Base-by-base conservation (phyloP, 208 protist genomes). In the Strigomonas culicis region DNA sequence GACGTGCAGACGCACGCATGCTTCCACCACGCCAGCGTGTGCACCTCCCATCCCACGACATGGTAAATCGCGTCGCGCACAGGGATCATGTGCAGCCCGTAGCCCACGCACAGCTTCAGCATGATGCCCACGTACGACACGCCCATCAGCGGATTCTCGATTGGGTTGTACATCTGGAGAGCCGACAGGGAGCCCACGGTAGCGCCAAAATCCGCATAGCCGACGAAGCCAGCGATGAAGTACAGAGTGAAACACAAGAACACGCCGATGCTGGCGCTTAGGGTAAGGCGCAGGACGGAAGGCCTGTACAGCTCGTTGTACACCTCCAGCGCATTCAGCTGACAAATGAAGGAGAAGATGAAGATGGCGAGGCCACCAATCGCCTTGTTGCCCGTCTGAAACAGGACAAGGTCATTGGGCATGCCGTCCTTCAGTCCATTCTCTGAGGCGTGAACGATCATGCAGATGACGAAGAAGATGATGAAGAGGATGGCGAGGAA, bases 21-120 rank as follows among this genome's bases (percentile, higher is more conserved):
- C 59, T 80, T 70, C 72, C 76, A 83, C 71, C 72, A 92, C 58
- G 68, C 31, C 32, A 92, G 32, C 0, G 31, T 74, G 19, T 77
- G 41, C 13, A 82, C 74, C 41, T 87, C 71, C 4, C 72, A 63
- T 30, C 59, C 47, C 24, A 77, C 19, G 47, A 84, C 57, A 58
- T 93, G 74, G 63, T 89, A 90, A 11, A 88, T 47, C 4, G 83
- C 76, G 24, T 93, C 73, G 28, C 86, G 80, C 36, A 72, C 77
- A 0, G 83, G 83, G 58, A 86, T 79, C 71, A 84, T 80, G 71
- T 84, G 73, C 43, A 93, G 65, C 0, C 64, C 80, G 44, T 73
- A 93, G 19, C 73, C 86, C 0, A 88, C 83, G 56, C 83, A 90
- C 58, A 93, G 49, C 72, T 88, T 90, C 19, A 95, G 59, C 25